Conservation (phyloP, 2,329 filamentous ascomycete species). For the Colletotrichum caudatum region DNA sequence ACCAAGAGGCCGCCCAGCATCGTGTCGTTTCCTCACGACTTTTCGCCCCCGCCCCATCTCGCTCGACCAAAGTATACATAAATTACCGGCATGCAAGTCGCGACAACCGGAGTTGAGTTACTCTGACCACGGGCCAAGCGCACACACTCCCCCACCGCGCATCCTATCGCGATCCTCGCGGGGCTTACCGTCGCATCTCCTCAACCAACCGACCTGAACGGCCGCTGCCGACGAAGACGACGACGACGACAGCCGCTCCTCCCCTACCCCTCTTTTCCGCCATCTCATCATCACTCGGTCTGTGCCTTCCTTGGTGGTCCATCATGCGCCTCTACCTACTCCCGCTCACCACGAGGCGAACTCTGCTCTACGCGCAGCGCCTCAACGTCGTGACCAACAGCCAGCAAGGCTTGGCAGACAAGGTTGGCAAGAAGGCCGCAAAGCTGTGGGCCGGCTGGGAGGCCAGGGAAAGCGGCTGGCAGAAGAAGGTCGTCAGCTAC, state of each 20-base stretch:
- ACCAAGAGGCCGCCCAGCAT: slow-evolving; percentile 35
- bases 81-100: slow-evolving; percentile 20
- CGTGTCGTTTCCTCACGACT: slow-evolving; percentile 1
- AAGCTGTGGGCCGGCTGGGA: slow-evolving; percentile 90
- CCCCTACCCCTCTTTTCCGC: background rate
- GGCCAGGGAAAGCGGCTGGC: slow-evolving; percentile 85
- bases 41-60: slow-evolving; percentile 21
- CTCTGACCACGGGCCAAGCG: slow-evolving; percentile 14
- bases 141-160: background rate
- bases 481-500: slow-evolving; percentile 85
- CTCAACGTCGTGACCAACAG: slow-evolving; percentile 68
- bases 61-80: background rate
- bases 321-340: slow-evolving; percentile 93
- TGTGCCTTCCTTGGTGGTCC: slow-evolving; percentile 15
- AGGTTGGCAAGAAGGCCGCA: slow-evolving; percentile 76
- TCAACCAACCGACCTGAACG: slow-evolving; percentile 9
- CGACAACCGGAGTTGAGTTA: background rate
- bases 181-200: slow-evolving; percentile 20
- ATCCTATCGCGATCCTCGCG: slow-evolving; percentile 24
- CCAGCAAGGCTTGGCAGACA: slow-evolving; percentile 72
- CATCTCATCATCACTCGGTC: background rate
- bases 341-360: slow-evolving; percentile 90
- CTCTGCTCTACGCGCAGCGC: slow-evolving; percentile 91
- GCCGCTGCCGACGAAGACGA: background rate
- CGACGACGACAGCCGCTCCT: slow-evolving; percentile 8